phyloP scores from a whole-genome alignment of 1,139 yeast species.

The Kurtzmaniella quercitrusa region DNA sequence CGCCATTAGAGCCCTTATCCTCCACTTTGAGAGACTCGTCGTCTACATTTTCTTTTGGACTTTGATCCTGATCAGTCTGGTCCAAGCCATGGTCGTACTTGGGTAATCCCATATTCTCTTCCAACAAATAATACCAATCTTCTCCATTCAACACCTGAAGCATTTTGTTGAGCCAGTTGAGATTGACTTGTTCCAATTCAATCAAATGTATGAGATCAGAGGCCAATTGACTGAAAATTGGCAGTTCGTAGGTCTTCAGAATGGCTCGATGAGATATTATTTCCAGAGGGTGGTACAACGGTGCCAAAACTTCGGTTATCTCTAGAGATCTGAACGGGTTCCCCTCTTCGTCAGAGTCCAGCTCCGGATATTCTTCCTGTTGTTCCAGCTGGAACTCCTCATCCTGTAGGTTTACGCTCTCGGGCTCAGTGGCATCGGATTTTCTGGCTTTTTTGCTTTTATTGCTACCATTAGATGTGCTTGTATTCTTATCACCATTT shows the following conservation, averaged over 20 bases:
- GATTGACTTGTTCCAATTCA: slow-evolving; percentile 74
- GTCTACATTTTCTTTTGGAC: slow-evolving; percentile 7
- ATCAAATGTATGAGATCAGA: slow-evolving; percentile 70
- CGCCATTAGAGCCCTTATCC: background rate
- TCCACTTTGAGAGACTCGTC: background rate
- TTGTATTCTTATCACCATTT: slow-evolving; percentile 10
- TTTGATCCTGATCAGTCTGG: slow-evolving; percentile 21
- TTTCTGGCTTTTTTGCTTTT: slow-evolving; percentile 18
- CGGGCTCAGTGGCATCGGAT: slow-evolving; percentile 53
- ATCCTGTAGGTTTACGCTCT: slow-evolving; percentile 67
- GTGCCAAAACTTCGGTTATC: slow-evolving; percentile 59
- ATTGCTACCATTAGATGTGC: slow-evolving; percentile 6
- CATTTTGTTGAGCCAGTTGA: slow-evolving; percentile 63
- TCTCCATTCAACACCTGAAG: slow-evolving; percentile 83
- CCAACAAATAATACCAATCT: slow-evolving; percentile 66
- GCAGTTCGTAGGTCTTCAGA: slow-evolving; percentile 56
- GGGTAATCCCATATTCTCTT: slow-evolving; percentile 61
- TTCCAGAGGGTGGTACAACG: slow-evolving; percentile 79
- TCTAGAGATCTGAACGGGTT: slow-evolving; percentile 35
- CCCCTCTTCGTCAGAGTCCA: slow-evolving; percentile 21
- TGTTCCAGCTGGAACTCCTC: slow-evolving; percentile 21
- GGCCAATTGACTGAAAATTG: slow-evolving; percentile 52
- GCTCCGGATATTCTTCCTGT: slow-evolving; percentile 25
- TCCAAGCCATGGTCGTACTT: slow-evolving; percentile 60
- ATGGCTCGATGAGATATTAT: slow-evolving; percentile 68